Conservation (phyloP, 805 yeast genomes). For the Saccharomyces paradoxus region DNA sequence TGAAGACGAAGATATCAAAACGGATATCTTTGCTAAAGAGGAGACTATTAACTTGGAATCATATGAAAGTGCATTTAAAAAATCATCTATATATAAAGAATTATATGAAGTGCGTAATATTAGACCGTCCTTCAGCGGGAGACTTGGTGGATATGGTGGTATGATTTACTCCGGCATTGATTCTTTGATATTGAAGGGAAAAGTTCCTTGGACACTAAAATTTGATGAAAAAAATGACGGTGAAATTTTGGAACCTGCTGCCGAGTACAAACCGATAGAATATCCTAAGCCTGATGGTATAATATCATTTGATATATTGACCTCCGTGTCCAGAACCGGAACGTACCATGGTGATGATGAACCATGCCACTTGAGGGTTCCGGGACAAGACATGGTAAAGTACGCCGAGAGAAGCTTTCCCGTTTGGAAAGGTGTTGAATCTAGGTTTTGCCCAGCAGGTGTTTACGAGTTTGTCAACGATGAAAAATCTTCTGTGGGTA, state of each 20-base stretch:
- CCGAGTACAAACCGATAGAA: constrained; percentile 57
- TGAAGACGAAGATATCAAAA: constrained; percentile 14
- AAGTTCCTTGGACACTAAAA: constrained; percentile 79
- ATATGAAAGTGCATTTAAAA: constrained; percentile 57
- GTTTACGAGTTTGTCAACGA: constrained; percentile 86
- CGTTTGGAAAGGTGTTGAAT: constrained; percentile 77
- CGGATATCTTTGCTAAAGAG: constrained; percentile 31
- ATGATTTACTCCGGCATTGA: constrained; percentile 76
- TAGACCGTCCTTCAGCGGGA: constrained; percentile 79
- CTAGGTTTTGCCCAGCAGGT: constrained; percentile 95
- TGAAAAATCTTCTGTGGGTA: constrained; percentile 48
- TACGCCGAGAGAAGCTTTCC: constrained; percentile 70
- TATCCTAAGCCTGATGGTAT: constrained; percentile 96
- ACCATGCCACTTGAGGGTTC: constrained; percentile 72
- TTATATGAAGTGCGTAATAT: constrained; percentile 78
- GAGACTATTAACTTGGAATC: constrained; percentile 41
- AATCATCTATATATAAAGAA: constrained; percentile 85
- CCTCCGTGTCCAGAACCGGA: constrained; percentile 95
- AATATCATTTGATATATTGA: constrained; percentile 81
- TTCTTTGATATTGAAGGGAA: constrained; percentile 69
- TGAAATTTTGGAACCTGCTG: constrained; percentile 59
- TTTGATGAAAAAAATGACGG: constrained; percentile 61
- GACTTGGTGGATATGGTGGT: constrained; percentile 76
- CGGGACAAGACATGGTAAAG: constrained; percentile 50
- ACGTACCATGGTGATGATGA: constrained; percentile 94